These are phyloP conservation scores for Cyclotella atomus DNA, from an alignment of 108 stramenopile genomes.

Conservation along the genomic window DNA sequence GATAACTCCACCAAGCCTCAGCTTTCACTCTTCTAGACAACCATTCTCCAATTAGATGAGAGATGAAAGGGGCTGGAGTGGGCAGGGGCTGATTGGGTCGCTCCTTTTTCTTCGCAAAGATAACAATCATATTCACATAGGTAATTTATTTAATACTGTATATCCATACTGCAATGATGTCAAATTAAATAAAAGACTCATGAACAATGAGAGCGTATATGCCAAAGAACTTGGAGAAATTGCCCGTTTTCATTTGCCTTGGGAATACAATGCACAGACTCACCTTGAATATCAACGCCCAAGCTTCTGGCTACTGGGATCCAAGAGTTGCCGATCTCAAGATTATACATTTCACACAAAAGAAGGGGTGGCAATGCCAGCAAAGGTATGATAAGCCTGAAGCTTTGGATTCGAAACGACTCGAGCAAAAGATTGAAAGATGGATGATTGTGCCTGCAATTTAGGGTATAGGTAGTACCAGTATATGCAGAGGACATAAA, in stretches of 20 bases:
- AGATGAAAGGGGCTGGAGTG: no score
- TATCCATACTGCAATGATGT: slow-evolving; percentile 3
- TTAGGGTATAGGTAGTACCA: slow-evolving; percentile 7
- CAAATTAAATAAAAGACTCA: background rate
- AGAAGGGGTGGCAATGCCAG: slow-evolving; percentile 10
- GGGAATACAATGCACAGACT: slow-evolving; percentile 11
- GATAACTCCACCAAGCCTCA: no score
- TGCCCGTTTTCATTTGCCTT: slow-evolving; percentile 7
- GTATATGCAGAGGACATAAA: slow-evolving; percentile 1
- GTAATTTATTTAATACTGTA: no score
- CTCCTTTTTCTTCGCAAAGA: no score
- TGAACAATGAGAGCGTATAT: background rate
- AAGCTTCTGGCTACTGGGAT: slow-evolving; percentile 4
- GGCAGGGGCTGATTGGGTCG: no score
- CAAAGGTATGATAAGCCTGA: background rate
- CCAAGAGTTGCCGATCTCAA: background rate
- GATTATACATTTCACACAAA: slow-evolving; percentile 13
- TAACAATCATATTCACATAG: no score
- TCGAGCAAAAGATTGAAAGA: slow-evolving; percentile 1
- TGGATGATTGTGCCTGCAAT: slow-evolving; percentile 10
- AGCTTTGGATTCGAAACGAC: background rate
- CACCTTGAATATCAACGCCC: slow-evolving; percentile 9
- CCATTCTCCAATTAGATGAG: no score
- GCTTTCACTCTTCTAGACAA: no score
- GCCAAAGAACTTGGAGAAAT: background rate